phyloP scores from a whole-genome alignment of 2,329 filamentous ascomycete species.

The Fusarium domesticum region DNA sequence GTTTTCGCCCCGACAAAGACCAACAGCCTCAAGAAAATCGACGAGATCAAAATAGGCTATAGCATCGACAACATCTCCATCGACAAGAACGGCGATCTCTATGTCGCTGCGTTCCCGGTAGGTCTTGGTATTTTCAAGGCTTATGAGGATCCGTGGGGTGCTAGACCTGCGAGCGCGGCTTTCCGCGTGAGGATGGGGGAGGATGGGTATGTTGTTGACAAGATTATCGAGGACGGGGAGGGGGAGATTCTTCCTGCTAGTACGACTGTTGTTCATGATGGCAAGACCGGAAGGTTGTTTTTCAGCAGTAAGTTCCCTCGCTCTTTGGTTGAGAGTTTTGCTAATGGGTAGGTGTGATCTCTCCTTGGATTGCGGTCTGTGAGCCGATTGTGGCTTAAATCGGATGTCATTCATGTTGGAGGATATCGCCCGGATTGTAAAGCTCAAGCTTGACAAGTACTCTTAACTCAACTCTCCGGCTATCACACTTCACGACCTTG shows the following conservation, averaged over 20 bases:
- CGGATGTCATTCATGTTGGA: background rate
- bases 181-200: conserved; percentile 9
- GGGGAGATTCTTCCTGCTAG: conserved; percentile 18
- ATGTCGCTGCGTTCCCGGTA: conserved; percentile 15
- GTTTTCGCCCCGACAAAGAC: conserved; percentile 10
- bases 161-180: conserved; percentile 6
- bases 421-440: no score
- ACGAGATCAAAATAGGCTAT: conserved; percentile 7
- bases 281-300: conserved; percentile 22
- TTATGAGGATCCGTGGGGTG: conserved; percentile 13
- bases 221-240: conserved; percentile 20
- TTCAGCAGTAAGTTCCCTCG: conserved; percentile 21
- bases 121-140: conserved; percentile 13
- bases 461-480: no score
- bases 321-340: background rate
- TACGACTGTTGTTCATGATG: conserved; percentile 26
- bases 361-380: conserved; percentile 23
- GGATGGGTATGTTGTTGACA: conserved; percentile 15
- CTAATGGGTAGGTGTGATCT: conserved; percentile 18
- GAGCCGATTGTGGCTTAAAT: conserved; percentile 13
- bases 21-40: conserved; percentile 11
- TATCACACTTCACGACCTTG: no score
- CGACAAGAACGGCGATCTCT: conserved; percentile 22
- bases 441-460: no score
- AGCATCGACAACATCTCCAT: conserved; percentile 23